Conservation (phyloP, 192 early-diverging fungal genomes). For the Obelidium mucronatum region DNA sequence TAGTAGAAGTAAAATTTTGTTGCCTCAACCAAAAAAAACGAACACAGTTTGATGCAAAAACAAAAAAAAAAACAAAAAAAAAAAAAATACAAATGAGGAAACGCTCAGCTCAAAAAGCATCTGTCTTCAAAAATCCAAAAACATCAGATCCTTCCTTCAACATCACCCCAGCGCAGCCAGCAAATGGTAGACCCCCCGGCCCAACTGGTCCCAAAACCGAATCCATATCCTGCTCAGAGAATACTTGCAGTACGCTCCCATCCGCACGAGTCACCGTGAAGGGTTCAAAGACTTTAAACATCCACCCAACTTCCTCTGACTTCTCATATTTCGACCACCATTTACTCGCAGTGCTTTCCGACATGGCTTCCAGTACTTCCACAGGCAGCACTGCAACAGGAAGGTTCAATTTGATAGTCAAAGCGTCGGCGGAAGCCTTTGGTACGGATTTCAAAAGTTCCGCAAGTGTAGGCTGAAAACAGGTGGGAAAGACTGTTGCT, state of each 20-base stretch:
- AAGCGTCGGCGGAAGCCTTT: neutral
- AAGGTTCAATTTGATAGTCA: slow-evolving; percentile 14
- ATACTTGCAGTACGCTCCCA: neutral
- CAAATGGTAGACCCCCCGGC: neutral
- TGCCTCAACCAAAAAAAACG: no score
- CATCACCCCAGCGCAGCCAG: slow-evolving; percentile 24
- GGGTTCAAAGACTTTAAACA: slow-evolving; percentile 38
- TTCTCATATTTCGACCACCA: neutral
- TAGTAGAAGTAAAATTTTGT: no score
- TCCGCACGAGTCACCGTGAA: slow-evolving; percentile 8
- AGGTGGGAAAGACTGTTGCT: neutral
- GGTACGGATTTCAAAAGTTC: neutral
- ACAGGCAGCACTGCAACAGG: slow-evolving; percentile 23
- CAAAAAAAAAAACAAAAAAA: neutral
- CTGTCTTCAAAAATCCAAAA: slow-evolving; percentile 36
- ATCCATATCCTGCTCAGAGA: slow-evolving; percentile 14
- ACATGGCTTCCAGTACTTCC: slow-evolving; percentile 19
- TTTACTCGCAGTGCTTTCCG: neutral
- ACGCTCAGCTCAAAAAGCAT: no score
- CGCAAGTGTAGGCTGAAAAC: neutral
- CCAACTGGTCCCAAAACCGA: slow-evolving; percentile 12
- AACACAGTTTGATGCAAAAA: neutral
- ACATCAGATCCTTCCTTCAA: slow-evolving; percentile 15
- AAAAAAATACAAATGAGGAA: neutral
- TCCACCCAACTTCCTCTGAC: slow-evolving; percentile 29